phyloP scores from a whole-genome alignment of 1,284 basidiomycete genomes.

The Ganoderma sp. region DNA sequence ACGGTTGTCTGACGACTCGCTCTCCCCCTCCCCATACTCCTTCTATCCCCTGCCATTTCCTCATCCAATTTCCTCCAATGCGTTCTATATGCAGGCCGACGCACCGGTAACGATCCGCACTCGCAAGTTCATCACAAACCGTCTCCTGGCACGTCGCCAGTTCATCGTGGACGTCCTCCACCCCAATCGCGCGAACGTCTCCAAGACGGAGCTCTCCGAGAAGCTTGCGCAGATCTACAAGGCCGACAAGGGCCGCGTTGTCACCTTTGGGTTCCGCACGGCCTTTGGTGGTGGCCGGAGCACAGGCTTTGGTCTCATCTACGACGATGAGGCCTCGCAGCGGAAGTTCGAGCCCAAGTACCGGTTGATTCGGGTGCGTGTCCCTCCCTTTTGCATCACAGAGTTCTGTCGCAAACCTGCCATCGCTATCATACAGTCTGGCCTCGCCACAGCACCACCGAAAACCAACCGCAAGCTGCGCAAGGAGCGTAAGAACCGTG shows the following conservation, averaged over 20 bases:
- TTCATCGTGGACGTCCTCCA: conserved; percentile 97
- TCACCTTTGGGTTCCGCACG: conserved; percentile 86
- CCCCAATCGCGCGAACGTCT: conserved; percentile 94
- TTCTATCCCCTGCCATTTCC: conserved; percentile 12
- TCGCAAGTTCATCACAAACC: conserved; percentile 99
- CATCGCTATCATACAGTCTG: conserved; percentile 61
- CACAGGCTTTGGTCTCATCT: conserved; percentile 97
- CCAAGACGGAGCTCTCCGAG: conserved; percentile 91
- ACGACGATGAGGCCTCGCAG: conserved; percentile 95
- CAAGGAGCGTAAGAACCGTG: conserved; percentile 99
- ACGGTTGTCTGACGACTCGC: conserved; percentile 32
- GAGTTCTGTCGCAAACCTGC: neutral
- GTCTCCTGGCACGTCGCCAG: conserved; percentile 91
- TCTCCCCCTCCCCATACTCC: conserved; percentile 16
- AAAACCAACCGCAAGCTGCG: conserved; percentile 97
- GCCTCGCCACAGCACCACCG: conserved; percentile 84
- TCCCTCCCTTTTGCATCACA: conserved; percentile 2
- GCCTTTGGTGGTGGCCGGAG: conserved; percentile 98
- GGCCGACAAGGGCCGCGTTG: conserved; percentile 77
- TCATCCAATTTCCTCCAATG: neutral
- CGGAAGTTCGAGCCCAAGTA: conserved; percentile 98
- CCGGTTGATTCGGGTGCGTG: conserved; percentile 90
- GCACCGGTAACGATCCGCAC: conserved; percentile 97
- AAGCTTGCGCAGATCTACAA: conserved; percentile 88
- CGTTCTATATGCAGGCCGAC: conserved; percentile 63